phyloP scores from a whole-genome alignment of 2,329 filamentous ascomycete genomes.

The Xylaria multiplex region DNA sequence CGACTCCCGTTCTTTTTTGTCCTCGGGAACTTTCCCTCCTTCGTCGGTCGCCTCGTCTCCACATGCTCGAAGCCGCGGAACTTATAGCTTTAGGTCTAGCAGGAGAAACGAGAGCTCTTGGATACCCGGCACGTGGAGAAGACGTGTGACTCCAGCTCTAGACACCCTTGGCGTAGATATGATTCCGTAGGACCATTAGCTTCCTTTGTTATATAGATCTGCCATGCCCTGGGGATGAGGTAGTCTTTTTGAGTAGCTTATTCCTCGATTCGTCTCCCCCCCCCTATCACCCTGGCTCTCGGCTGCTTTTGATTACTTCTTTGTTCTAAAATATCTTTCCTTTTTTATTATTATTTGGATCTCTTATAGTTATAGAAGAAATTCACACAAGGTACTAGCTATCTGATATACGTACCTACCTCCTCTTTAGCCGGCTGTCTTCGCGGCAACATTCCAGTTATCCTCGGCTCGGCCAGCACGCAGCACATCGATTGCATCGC shows the following conservation, averaged over 20 bases:
- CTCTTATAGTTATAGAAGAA: background rate
- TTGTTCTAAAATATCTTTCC: background rate
- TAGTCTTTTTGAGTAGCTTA: slow-evolving; percentile 9
- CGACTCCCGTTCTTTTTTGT: slow-evolving; percentile 1
- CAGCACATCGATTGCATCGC: background rate
- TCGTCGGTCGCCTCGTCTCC: slow-evolving; percentile 1
- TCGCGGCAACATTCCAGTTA: slow-evolving; percentile 11
- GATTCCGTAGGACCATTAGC: slow-evolving; percentile 17
- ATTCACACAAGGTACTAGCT: background rate
- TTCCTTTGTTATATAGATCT: slow-evolving; percentile 15
- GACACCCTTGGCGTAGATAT: slow-evolving; percentile 22
- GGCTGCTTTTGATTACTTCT: background rate
- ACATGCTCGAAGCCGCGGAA: slow-evolving; percentile 29
- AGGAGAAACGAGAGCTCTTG: background rate
- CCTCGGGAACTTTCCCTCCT: background rate
- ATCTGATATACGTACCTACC: background rate
- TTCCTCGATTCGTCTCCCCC: slow-evolving; percentile 19
- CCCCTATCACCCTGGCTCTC: slow-evolving; percentile 1
- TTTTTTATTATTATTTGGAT: background rate
- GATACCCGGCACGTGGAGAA: slow-evolving; percentile 23
- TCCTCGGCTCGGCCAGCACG: background rate
- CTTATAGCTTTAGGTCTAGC: background rate
- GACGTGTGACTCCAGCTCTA: slow-evolving; percentile 22
- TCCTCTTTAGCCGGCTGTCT: background rate
- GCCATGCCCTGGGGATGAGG: background rate